Percentiles rank a stretch among this genome's conserved stretches.
Conservation (phyloP, 2,329 filamentous ascomycete species). For the Davidsoniella neocaledoniae region DNA sequence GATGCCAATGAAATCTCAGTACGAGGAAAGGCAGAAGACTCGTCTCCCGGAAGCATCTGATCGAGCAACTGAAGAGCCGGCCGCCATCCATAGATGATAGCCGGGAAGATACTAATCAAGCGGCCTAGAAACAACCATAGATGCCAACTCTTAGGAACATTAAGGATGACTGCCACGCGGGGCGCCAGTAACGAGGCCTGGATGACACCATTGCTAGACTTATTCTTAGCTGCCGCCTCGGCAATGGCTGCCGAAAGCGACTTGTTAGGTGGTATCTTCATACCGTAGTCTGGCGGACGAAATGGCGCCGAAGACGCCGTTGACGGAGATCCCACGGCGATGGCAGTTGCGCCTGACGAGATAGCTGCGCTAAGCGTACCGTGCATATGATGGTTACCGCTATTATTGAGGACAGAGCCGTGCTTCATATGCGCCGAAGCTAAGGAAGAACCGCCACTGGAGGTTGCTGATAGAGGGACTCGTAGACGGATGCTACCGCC, state of each 20-base stretch:
- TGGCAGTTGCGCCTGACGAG: background rate
- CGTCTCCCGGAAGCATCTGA: slow-evolving; percentile 32
- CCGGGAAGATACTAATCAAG: slow-evolving; percentile 53
- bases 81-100: slow-evolving; percentile 54
- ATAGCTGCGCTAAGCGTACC: background rate
- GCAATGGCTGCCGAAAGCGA: slow-evolving; percentile 9
- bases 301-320: background rate
- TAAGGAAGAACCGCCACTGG: background rate
- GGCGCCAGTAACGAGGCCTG: slow-evolving; percentile 44
- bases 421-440: background rate
- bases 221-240: slow-evolving; percentile 7
- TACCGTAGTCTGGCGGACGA: background rate
- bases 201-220: slow-evolving; percentile 4
- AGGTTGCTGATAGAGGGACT: background rate
- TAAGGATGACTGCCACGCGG: slow-evolving; percentile 61
- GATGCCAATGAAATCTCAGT: slow-evolving; percentile 57
- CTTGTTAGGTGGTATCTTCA: slow-evolving; percentile 10
- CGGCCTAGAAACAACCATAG: slow-evolving; percentile 55
- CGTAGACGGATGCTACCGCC: background rate
- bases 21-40: slow-evolving; percentile 23
- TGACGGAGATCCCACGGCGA: background rate
- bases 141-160: slow-evolving; percentile 57
- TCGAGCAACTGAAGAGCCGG: slow-evolving; percentile 52
- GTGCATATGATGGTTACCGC: background rate
- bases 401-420: no score